phyloP scores from a whole-genome alignment of 1,139 yeast species.

The Yamadazyma dendronema region DNA sequence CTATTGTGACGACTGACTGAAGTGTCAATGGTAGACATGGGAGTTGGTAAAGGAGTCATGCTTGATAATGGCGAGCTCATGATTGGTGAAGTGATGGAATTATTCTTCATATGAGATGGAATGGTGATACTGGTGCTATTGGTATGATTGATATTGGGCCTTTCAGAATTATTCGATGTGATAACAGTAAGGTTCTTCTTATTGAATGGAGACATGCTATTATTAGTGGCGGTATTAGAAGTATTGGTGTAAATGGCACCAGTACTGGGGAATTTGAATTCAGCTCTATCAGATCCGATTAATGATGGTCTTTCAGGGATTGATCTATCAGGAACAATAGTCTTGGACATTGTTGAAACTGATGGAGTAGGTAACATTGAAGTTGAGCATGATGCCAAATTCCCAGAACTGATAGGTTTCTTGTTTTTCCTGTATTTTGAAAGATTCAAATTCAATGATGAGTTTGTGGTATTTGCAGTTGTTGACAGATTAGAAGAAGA shows the following conservation, averaged over 20 bases:
- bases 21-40: conserved; percentile 28
- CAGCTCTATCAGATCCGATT: background rate
- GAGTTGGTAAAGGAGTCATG: conserved; percentile 32
- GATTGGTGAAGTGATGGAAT: conserved; percentile 27
- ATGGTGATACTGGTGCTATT: conserved; percentile 9
- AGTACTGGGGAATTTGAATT: conserved; percentile 12
- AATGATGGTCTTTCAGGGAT: background rate
- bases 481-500: conserved; percentile 2
- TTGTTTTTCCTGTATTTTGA: conserved; percentile 5
- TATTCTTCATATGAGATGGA: conserved; percentile 5
- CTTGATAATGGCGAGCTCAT: conserved; percentile 37
- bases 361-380: background rate
- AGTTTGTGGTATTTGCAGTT: conserved; percentile 3
- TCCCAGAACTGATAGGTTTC: conserved; percentile 1
- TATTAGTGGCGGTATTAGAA: no score
- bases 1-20: conserved; percentile 16
- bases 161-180: conserved; percentile 1
- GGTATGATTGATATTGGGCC: background rate
- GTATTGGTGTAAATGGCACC: conserved; percentile 1
- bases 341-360: conserved; percentile 6
- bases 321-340: conserved; percentile 7
- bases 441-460: conserved; percentile 10
- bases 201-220: conserved; percentile 5
- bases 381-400: background rate
- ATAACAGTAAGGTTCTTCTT: conserved; percentile 4